Base-by-base conservation (phyloP, 768 basidiomycete species). In the Clitopilus passeckerianus region DNA sequence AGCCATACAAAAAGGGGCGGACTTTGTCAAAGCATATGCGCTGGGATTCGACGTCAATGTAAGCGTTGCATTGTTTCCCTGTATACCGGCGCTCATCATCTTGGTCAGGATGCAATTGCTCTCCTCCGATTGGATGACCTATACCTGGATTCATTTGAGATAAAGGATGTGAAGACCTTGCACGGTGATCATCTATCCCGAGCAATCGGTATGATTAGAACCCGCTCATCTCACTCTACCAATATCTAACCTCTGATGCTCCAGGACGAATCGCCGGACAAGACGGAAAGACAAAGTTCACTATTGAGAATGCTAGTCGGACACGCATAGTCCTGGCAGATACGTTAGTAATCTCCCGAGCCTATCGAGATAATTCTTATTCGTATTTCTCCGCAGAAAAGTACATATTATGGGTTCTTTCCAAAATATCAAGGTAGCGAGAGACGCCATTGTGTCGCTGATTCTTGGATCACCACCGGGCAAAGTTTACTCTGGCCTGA, bases 301-400 rank as follows among this genome's bases (percentile, higher is more conserved):
- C 95, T 1, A 98, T 99, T 58, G 97, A 99, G 77, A 99, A 98
- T 67, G 85, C 95, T 2, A 95, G 89, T 65, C 84, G 96, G 59
- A 99, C 97, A 24, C 89, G 97, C n/a, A 98, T 99, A 59, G 93
- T 99, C 52, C 85, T 99, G 43, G 97, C 97, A 10, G 97, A 99
- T 70, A 95, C 94, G 95, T 95, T 68, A 57, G 91, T 84, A 53
- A 23, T 24, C 30, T 44, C 4, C 7, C 27, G 53, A n/a, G 15
- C 18, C 14, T 16, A 6, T 37, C 16, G 15, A 54, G 54, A 61
- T 56, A 57, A 18, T 62, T 57, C 56, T 58, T 60, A 44, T 59
- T 44, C 34, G 34, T 20, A 50, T 61, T n/a, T 62, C 6, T 67
- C n/a, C 30, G 10, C 54, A 97, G 95, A 27, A 95, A 97, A 83